Conservation (phyloP, 2,329 filamentous ascomycete species). For the Cadophora luteo-olivacea region DNA sequence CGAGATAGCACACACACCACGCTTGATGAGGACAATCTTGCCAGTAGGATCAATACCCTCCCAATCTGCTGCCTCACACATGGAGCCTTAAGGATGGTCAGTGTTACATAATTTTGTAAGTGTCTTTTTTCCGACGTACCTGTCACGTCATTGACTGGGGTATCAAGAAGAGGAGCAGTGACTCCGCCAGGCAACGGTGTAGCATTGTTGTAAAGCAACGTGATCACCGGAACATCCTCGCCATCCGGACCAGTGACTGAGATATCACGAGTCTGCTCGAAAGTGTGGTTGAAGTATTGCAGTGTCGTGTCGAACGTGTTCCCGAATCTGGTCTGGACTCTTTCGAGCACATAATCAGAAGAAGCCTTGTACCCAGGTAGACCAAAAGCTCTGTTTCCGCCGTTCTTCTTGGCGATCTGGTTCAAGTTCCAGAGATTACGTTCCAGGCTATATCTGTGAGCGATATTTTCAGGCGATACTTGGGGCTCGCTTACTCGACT, state of each 20-base stretch:
- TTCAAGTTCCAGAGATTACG: constrained; percentile 17
- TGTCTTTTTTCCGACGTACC: neutral
- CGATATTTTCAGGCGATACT: neutral
- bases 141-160: constrained; percentile 8
- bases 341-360: constrained; percentile 15
- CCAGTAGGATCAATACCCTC: constrained; percentile 40
- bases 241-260: constrained; percentile 16
- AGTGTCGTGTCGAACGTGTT: constrained; percentile 1
- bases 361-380: constrained; percentile 17
- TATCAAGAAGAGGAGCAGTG: constrained; percentile 9
- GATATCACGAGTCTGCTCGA: constrained; percentile 12
- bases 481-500: neutral
- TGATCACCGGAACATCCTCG: constrained; percentile 6
- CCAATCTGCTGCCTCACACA: constrained; percentile 8
- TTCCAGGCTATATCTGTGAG: constrained; percentile 11
- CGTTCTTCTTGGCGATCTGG: constrained; percentile 15
- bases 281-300: constrained; percentile 17
- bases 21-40: constrained; percentile 59
- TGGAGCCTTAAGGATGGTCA: neutral
- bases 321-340: constrained; percentile 13
- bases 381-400: constrained; percentile 17
- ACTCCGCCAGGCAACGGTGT: constrained; percentile 9
- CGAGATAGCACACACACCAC: constrained; percentile 61
- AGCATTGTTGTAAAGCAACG: constrained; percentile 15
- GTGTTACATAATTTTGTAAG: neutral